Evolutionary conservation across 371 early-diverging fungal species (phyloP).

Genomic region (Blakeslea trispora): DNA sequence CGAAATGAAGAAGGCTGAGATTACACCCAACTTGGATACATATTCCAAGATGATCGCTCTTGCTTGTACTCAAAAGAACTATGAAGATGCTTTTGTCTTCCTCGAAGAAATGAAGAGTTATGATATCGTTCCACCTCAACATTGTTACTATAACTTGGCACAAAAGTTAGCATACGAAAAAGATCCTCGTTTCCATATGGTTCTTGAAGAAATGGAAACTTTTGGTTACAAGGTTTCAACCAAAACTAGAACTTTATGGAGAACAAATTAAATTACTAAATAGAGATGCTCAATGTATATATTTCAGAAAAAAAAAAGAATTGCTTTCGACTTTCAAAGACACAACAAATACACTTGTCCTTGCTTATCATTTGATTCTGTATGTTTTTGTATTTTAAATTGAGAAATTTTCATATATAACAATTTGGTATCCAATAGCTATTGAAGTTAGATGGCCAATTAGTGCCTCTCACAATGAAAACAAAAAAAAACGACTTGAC

Average conservation of each 20-base stretch:
- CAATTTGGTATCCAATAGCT: too few relatives aligned
- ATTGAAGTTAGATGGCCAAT: too few relatives aligned
- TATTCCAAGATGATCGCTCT: slow-evolving; percentile 64
- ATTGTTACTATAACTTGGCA: slow-evolving; percentile 57
- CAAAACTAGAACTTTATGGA: slow-evolving; percentile 30
- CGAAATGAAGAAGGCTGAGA: slow-evolving; percentile 56
- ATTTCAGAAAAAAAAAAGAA: background rate
- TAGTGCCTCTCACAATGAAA: too few relatives aligned
- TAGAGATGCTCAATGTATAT: background rate
- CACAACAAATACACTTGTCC: too few relatives aligned
- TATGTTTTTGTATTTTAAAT: too few relatives aligned
- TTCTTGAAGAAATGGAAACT: slow-evolving; percentile 73
- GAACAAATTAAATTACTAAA: slow-evolving; percentile 6
- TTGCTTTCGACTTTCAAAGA: too few relatives aligned
- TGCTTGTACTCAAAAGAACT: slow-evolving; percentile 55
- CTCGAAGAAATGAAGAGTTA: slow-evolving; percentile 78
- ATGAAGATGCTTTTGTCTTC: slow-evolving; percentile 77
- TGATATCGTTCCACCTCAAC: slow-evolving; percentile 62
- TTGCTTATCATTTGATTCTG: too few relatives aligned
- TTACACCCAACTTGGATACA: slow-evolving; percentile 58
- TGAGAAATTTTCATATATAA: too few relatives aligned
- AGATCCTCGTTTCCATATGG: slow-evolving; percentile 69
- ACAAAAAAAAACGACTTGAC: too few relatives aligned
- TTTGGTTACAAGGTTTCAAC: slow-evolving; percentile 50
- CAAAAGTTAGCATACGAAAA: slow-evolving; percentile 62